Conservation (phyloP, 352 stramenopile species). For the Hyaloperonospora arabidopsidis region DNA sequence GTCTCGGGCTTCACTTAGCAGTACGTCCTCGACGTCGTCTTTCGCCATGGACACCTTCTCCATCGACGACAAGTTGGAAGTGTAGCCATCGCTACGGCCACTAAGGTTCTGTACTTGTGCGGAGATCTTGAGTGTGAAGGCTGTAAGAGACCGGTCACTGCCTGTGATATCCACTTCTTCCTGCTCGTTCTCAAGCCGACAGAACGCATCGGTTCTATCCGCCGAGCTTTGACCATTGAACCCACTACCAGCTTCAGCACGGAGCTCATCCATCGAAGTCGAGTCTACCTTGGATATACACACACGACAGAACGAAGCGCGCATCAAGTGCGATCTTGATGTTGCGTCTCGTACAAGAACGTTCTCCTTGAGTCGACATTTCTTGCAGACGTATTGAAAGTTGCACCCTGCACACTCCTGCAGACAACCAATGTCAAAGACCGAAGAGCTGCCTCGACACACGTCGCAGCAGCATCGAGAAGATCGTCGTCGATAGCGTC, state of each 20-base stretch:
- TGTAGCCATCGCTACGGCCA: conserved; percentile 15
- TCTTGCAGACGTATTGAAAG: conserved; percentile 29
- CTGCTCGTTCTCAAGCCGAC: conserved; percentile 9
- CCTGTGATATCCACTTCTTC: conserved; percentile 23
- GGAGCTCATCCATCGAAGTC: conserved; percentile 24
- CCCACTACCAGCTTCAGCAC: conserved; percentile 11
- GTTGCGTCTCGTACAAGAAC: conserved; percentile 21
- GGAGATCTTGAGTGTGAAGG: conserved; percentile 30
- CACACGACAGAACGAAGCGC: conserved; percentile 27
- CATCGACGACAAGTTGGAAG: conserved; percentile 30
- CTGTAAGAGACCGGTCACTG: conserved; percentile 25
- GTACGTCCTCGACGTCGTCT: conserved; percentile 24
- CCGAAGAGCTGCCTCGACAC: conserved; percentile 22
- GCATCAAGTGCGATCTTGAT: conserved; percentile 17
- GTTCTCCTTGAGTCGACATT: conserved; percentile 30
- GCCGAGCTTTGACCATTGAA: conserved; percentile 3
- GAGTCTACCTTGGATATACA: conserved; percentile 28
- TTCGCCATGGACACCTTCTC: conserved; percentile 26
- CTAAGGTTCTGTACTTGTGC: conserved; percentile 24
- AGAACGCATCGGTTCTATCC: conserved; percentile 13
- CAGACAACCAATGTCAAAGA: conserved; percentile 21
- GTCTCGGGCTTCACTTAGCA: conserved; percentile 22
- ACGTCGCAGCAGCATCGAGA: conserved; percentile 25
- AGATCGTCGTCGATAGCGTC: conserved; percentile 9
- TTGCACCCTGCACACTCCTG: conserved; percentile 24